A percentile compares a stretch with the other conserved stretches of the same genome.
These are phyloP conservation scores for Flaveria trinervia DNA, from an alignment of 129 eudicot species.

Conservation along the genomic window DNA sequence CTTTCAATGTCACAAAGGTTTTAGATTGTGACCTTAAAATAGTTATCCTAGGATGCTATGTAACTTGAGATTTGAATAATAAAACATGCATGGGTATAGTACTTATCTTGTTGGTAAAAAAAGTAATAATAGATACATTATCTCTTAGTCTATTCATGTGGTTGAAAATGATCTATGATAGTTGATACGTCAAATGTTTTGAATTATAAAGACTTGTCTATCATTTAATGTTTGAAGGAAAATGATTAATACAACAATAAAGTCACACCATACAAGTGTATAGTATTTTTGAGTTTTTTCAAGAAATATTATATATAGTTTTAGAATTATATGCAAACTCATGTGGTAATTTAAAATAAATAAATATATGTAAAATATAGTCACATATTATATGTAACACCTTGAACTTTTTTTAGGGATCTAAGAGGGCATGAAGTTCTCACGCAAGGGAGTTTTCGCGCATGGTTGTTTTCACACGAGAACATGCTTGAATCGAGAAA, in stretches of 20 bases:
- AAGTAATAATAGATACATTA: slow-evolving; percentile 12
- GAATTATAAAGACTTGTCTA: neutral
- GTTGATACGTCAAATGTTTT: neutral
- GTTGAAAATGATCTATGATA: neutral
- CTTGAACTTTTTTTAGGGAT: no score
- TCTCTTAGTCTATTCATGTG: slow-evolving; percentile 4
- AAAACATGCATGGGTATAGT: slow-evolving; percentile 8
- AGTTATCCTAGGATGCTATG: slow-evolving; percentile 14
- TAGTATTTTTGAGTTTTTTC: neutral
- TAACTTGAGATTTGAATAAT: neutral
- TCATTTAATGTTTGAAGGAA: neutral
- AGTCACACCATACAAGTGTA: neutral
- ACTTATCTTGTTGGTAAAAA: slow-evolving; percentile 15
- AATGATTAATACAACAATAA: neutral
- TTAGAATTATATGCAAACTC: neutral
- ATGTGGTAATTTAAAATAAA: neutral
- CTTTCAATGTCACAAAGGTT: slow-evolving; percentile 11
- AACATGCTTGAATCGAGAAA: no score
- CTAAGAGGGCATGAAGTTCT: no score
- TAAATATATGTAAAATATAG: no score
- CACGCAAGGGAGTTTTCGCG: no score
- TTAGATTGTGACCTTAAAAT: slow-evolving; percentile 3
- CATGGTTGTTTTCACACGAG: no score
- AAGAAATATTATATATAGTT: neutral
- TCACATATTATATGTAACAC: no score